Percentiles rank a stretch among this genome's conserved stretches.
These are phyloP conservation scores for Andrographis paniculata DNA, from an alignment of 305 asterid species.

Conservation along the genomic window DNA sequence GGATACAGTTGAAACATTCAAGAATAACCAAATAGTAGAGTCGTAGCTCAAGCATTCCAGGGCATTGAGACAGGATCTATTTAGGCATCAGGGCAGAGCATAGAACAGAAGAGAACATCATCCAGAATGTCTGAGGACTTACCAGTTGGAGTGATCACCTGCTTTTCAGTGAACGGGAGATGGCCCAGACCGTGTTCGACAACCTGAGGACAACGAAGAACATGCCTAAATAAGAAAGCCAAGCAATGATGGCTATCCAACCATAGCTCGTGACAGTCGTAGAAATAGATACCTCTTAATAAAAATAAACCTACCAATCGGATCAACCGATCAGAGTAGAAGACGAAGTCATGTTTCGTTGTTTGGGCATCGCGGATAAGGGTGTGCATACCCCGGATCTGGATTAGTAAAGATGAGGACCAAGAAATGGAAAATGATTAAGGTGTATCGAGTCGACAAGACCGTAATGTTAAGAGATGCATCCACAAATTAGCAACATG, in stretches of 20 bases:
- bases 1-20: too few species aligned
- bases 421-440: not conserved
- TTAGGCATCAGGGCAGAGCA: too few species aligned
- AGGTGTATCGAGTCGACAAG: not conserved
- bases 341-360: conserved; percentile 57
- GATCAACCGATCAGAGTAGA: conserved; percentile 55
- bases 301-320: conserved; percentile 40
- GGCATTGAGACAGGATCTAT: too few species aligned
- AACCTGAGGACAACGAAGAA: conserved; percentile 44
- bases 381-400: conserved; percentile 75
- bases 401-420: conserved; percentile 19
- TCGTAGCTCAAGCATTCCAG: too few species aligned
- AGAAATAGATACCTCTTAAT: conserved; percentile 16
- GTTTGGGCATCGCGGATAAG: conserved; percentile 66
- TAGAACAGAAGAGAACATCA: conserved; percentile 1
- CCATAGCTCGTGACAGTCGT: not conserved
- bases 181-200: conserved; percentile 99
- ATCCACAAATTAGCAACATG: conserved; percentile 6
- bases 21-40: too few species aligned
- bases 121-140: conserved; percentile 20
- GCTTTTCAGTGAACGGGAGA: conserved; percentile 97
- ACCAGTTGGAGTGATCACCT: conserved; percentile 97
- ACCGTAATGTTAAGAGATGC: not conserved
- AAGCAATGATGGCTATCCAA: conserved; percentile 3
- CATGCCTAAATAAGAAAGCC: conserved; percentile 18